Percentiles rank a stretch among this genome's conserved stretches.
phyloP scores from a whole-genome alignment of 768 basidiomycete genomes.

The Lyophyllum decastes region DNA sequence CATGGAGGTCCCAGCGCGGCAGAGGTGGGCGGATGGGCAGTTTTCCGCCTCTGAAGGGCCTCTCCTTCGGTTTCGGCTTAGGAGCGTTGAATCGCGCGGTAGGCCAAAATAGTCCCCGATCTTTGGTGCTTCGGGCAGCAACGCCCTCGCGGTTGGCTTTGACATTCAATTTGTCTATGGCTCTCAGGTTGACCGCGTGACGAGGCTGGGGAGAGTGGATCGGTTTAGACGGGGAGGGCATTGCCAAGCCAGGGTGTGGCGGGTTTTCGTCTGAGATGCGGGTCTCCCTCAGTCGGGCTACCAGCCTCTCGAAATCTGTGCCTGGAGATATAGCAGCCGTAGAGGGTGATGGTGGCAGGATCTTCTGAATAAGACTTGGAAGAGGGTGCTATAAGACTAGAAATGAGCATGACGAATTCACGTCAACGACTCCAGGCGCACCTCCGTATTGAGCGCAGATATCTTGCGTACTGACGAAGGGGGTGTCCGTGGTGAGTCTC shows the following conservation, averaged over 20 bases:
- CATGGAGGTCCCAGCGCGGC: constrained; percentile 25
- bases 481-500: constrained; percentile 5
- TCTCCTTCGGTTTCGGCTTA: constrained; percentile 16
- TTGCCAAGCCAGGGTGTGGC: background rate
- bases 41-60: constrained; percentile 22
- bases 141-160: background rate
- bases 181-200: constrained; percentile 1
- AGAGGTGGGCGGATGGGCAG: constrained; percentile 26
- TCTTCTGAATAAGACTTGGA: constrained; percentile 24
- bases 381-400: constrained; percentile 12
- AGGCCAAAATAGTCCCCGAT: background rate
- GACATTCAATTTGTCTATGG: constrained; percentile 2
- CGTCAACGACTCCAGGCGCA: background rate
- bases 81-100: constrained; percentile 19
- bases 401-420: background rate
- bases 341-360: constrained; percentile 23
- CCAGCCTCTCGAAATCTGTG: constrained; percentile 21
- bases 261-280: constrained; percentile 12
- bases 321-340: constrained; percentile 14
- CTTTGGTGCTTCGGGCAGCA: background rate
- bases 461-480: constrained; percentile 1
- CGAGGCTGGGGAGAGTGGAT: constrained; percentile 6
- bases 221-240: background rate
- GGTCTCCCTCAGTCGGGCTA: constrained; percentile 14
- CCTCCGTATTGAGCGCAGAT: background rate